Conservation (phyloP, 2,329 filamentous ascomycete species). For the Leptoxyphium fumago region DNA sequence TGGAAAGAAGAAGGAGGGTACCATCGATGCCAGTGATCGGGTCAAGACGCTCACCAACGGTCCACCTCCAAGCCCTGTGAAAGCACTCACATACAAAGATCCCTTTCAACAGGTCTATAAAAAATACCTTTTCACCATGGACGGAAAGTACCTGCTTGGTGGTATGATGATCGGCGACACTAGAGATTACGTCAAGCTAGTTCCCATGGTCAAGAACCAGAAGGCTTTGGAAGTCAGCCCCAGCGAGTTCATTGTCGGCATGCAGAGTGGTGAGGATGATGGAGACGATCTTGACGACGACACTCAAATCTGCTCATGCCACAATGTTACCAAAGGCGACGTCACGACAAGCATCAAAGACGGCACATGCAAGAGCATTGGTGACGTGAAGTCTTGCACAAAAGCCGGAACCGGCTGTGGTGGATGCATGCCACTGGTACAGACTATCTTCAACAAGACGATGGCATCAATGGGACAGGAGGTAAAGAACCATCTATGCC, state of each 20-base stretch:
- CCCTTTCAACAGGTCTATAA: constrained; percentile 84
- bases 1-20: constrained; percentile 31
- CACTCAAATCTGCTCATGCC: constrained; percentile 81
- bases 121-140: constrained; percentile 80
- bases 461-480: constrained; percentile 77
- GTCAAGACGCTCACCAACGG: constrained; percentile 41
- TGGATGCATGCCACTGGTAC: constrained; percentile 77
- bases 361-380: constrained; percentile 66
- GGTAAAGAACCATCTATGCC: constrained; percentile 73
- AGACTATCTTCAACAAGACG: constrained; percentile 77
- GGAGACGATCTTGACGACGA: constrained; percentile 69
- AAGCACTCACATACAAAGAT: constrained; percentile 76
- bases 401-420: constrained; percentile 86
- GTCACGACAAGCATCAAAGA: constrained; percentile 58
- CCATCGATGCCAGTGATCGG: constrained; percentile 24
- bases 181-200: constrained; percentile 75
- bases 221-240: constrained; percentile 66
- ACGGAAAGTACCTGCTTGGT: constrained; percentile 81
- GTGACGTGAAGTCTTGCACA: constrained; percentile 75
- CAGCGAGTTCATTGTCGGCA: constrained; percentile 69
- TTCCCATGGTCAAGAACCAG: constrained; percentile 73
- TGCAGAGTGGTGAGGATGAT: constrained; percentile 58
- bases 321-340: constrained; percentile 81
- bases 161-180: constrained; percentile 97
- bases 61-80: constrained; percentile 48